Conservation (phyloP, 306 rosid genomes). For the Quillaja saponaria region DNA sequence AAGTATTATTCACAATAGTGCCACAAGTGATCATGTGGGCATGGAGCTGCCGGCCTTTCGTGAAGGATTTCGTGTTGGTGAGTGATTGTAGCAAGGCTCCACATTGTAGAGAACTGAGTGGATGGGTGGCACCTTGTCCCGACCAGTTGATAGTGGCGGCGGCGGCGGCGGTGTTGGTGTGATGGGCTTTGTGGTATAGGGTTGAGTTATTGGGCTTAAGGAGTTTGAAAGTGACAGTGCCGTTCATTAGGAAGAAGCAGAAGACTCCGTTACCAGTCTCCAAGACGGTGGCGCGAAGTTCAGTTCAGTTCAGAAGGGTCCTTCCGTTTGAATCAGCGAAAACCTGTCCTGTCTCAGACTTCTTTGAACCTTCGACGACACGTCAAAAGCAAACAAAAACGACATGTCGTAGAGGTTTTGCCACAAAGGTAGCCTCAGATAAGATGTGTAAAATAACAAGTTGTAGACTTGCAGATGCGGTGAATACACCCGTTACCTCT, state of each 20-base stretch:
- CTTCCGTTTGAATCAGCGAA: no score
- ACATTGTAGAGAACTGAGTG: conserved; percentile 52
- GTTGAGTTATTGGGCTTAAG: neutral
- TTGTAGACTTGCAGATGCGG: no score
- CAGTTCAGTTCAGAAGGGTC: no score
- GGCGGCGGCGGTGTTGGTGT: no score
- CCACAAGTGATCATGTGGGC: conserved; percentile 40
- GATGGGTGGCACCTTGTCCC: conserved; percentile 6
- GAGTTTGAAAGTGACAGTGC: conserved; percentile 22
- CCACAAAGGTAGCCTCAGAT: no score
- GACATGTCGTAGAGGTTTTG: no score
- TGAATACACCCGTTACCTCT: conserved; percentile 30
- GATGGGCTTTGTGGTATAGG: conserved; percentile 20
- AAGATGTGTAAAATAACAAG: no score
- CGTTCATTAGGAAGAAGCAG: conserved; percentile 36
- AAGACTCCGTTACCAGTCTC: neutral
- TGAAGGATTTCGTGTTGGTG: conserved; percentile 43
- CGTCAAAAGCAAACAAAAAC: no score
- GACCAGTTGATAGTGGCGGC: conserved; percentile 2
- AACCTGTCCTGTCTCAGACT: no score
- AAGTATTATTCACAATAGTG: conserved; percentile 43
- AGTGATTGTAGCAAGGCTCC: conserved; percentile 52
- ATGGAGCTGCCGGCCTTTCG: conserved; percentile 51
- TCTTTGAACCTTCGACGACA: no score
- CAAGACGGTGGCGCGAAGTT: no score